Evolutionary conservation across 257 asterid genomes (phyloP).

Genomic region (Sherardia arvensis): DNA sequence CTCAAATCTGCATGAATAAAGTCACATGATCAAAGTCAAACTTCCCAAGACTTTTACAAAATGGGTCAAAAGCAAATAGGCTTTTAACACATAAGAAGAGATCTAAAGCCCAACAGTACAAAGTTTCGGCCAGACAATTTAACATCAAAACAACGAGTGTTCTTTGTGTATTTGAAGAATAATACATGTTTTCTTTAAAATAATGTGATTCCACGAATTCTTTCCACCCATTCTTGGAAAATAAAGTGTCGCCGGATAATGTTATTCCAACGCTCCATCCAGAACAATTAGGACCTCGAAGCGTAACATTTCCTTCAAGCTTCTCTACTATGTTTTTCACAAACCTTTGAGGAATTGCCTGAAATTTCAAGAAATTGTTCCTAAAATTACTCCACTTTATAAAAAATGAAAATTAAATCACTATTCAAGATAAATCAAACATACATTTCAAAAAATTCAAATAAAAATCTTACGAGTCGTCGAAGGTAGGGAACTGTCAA

Average conservation of each 20-base stretch:
- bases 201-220: conserved; percentile 25
- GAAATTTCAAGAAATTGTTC: not conserved
- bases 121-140: not conserved
- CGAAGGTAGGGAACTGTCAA: no score
- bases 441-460: no score
- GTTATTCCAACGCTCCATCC: not conserved
- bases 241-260: not conserved
- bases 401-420: no score
- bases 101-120: no score
- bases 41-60: no score
- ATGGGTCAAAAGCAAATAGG: no score
- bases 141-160: not conserved
- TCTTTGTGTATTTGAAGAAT: conserved; percentile 19
- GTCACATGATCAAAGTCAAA: no score
- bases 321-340: not conserved
- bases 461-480: no score
- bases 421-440: no score
- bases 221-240: conserved; percentile 27
- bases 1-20: no score
- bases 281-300: not conserved
- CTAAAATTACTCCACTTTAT: no score
- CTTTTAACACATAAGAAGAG: no score
- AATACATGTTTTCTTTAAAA: conserved; percentile 18
- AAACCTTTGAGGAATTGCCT: not conserved
- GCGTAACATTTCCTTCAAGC: not conserved